phyloP scores from a whole-genome alignment of 176 grass and related monocot genomes.

The Triticum monococcum region DNA sequence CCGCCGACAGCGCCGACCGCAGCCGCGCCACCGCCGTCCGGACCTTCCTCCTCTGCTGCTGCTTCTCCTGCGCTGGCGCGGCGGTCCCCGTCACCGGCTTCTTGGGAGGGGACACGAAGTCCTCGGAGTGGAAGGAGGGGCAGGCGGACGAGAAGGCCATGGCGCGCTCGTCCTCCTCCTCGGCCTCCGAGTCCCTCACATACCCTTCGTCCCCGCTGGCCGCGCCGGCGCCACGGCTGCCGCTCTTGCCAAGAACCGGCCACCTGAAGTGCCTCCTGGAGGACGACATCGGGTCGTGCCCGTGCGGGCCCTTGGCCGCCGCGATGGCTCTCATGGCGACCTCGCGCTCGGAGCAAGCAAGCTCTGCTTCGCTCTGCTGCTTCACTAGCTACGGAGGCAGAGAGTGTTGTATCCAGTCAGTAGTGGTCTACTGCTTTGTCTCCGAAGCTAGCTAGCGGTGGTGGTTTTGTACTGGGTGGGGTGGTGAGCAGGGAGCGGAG shows the following conservation, averaged over 20 bases:
- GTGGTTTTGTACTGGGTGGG: constrained; percentile 38
- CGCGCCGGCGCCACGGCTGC: constrained; percentile 33
- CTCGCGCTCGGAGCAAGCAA: constrained; percentile 2
- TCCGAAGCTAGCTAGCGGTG: neutral
- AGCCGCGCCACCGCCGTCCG: constrained; percentile 51
- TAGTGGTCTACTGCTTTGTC: neutral
- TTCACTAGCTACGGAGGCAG: neutral
- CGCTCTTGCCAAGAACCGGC: constrained; percentile 70
- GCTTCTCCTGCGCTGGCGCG: neutral
- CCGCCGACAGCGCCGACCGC: constrained; percentile 50
- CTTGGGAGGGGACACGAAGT: constrained; percentile 33
- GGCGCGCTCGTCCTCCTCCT: constrained; percentile 61
- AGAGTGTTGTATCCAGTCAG: neutral
- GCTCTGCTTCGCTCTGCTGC: neutral
- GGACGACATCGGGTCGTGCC: constrained; percentile 83
- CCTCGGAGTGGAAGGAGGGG: constrained; percentile 54
- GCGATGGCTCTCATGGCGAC: constrained; percentile 74
- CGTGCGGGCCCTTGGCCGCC: constrained; percentile 62
- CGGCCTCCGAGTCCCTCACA: constrained; percentile 47
- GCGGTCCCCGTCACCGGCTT: neutral
- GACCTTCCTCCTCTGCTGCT: constrained; percentile 21
- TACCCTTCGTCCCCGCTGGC: constrained; percentile 41
- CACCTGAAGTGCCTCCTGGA: constrained; percentile 93
- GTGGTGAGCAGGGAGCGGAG: constrained; percentile 19
- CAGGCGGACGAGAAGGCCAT: constrained; percentile 61